Conservation (phyloP, 768 basidiomycete species). For the Lactarius tabidus region DNA sequence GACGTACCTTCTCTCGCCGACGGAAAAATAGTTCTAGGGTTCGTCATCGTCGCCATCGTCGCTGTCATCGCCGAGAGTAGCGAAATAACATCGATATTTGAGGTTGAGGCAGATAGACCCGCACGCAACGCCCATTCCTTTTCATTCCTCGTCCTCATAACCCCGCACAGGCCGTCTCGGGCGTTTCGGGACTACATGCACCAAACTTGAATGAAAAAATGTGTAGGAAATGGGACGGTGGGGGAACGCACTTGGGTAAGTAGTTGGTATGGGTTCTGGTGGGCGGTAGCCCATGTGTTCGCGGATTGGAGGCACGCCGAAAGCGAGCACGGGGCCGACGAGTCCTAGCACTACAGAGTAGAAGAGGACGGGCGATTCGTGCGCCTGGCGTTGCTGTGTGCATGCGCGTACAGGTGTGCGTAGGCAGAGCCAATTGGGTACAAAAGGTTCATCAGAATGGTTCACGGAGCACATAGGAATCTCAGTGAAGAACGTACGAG, state of each 20-base stretch:
- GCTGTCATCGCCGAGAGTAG: conserved; percentile 46
- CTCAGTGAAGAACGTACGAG: conserved; percentile 26
- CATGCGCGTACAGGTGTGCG: not conserved
- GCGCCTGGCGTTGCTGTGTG: conserved; percentile 79
- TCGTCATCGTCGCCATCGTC: conserved; percentile 42
- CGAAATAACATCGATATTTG: conserved; percentile 24
- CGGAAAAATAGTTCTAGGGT: conserved; percentile 72
- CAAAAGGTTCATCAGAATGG: not conserved
- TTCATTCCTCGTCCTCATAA: conserved; percentile 58
- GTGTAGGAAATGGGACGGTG: not conserved
- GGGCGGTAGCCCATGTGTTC: conserved; percentile 66
- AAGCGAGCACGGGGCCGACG: conserved; percentile 69
- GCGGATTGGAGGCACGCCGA: conserved; percentile 77
- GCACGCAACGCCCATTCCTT: not conserved
- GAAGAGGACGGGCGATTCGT: conserved; percentile 89
- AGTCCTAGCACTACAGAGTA: conserved; percentile 74
- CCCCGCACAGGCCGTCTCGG: conserved; percentile 64
- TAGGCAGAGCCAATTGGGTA: not conserved
- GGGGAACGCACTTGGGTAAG: conserved; percentile 66
- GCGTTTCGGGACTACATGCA: conserved; percentile 59
- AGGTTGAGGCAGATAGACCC: not conserved
- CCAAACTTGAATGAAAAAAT: not conserved
- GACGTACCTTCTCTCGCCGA: conserved; percentile 85
- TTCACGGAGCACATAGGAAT: not conserved
- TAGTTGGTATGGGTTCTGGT: conserved; percentile 64